A percentile compares a stretch with the other conserved stretches of the same genome.
phyloP scores from a whole-genome alignment of 495 filamentous ascomycete genomes.

The Evernia prunastri region DNA sequence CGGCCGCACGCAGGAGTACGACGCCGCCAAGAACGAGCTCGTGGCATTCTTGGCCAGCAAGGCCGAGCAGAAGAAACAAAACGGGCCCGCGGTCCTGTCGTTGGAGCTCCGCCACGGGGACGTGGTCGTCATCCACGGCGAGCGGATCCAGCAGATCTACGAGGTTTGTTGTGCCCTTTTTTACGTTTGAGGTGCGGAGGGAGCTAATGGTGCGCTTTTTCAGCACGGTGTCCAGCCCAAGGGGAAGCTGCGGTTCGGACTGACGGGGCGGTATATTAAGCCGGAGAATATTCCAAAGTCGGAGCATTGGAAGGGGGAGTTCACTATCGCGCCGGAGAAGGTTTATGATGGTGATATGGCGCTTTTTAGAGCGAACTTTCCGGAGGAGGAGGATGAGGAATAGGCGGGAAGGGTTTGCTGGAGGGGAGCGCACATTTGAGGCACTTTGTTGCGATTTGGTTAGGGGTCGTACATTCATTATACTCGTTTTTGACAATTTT shows the following conservation, averaged over 20 bases:
- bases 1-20: neutral
- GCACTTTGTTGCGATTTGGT: neutral
- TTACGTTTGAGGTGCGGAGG: neutral
- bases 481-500: neutral
- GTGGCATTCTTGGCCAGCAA: neutral
- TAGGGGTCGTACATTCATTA: neutral
- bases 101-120: neutral
- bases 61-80: neutral
- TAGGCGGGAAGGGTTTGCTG: neutral
- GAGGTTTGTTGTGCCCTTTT: neutral
- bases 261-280: conserved; percentile 2
- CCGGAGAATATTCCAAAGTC: conserved; percentile 1
- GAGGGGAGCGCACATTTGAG: neutral
- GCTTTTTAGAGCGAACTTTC: neutral
- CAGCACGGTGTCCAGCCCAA: neutral
- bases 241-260: neutral
- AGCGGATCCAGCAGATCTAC: neutral
- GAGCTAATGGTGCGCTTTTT: neutral
- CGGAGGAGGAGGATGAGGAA: neutral
- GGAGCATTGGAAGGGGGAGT: conserved; percentile 7
- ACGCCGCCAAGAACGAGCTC: neutral
- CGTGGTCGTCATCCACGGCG: neutral
- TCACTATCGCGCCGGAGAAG: neutral
- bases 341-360: conserved; percentile 9
- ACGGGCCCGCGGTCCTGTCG: neutral